Conservation (phyloP, 441 rosid genomes). For the Isatis lusitanica region DNA sequence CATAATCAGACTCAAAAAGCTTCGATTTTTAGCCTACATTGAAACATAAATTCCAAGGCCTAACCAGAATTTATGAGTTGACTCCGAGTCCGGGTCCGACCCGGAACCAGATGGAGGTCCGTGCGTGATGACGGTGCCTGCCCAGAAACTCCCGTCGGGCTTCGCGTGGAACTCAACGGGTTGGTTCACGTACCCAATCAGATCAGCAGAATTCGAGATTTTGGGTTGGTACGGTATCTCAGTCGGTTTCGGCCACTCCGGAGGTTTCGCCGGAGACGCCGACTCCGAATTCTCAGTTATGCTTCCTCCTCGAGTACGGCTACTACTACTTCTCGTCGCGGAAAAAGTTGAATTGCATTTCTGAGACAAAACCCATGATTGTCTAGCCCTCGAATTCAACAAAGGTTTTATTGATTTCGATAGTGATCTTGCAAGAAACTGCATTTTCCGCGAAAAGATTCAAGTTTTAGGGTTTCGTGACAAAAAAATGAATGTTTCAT, state of each 20-base stretch:
- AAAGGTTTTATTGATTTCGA: constrained; percentile 20
- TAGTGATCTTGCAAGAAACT: constrained; percentile 33
- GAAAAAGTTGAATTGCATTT: constrained; percentile 5
- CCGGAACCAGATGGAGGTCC: constrained; percentile 36
- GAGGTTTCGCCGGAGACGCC: neutral
- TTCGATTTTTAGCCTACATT: too few species aligned
- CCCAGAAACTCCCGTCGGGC: constrained; percentile 54
- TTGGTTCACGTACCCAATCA: constrained; percentile 47
- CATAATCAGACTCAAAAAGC: too few species aligned
- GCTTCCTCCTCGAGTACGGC: constrained; percentile 5
- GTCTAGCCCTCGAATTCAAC: neutral
- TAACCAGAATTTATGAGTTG: constrained; percentile 24
- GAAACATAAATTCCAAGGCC: neutral
- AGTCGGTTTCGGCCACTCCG: constrained; percentile 45
- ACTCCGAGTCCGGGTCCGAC: constrained; percentile 8
- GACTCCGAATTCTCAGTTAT: constrained; percentile 4
- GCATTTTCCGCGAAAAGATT: constrained; percentile 15
- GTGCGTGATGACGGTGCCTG: constrained; percentile 51
- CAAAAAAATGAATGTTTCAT: neutral
- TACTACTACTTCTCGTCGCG: neutral
- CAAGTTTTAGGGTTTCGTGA: constrained; percentile 25
- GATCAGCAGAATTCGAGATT: constrained; percentile 47
- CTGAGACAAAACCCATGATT: constrained; percentile 34
- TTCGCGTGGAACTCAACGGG: constrained; percentile 44
- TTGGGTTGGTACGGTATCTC: constrained; percentile 57